Percentiles rank a stretch among this genome's conserved stretches.
phyloP scores from a whole-genome alignment of 1,284 basidiomycete species.

The Tremellales sp. region DNA sequence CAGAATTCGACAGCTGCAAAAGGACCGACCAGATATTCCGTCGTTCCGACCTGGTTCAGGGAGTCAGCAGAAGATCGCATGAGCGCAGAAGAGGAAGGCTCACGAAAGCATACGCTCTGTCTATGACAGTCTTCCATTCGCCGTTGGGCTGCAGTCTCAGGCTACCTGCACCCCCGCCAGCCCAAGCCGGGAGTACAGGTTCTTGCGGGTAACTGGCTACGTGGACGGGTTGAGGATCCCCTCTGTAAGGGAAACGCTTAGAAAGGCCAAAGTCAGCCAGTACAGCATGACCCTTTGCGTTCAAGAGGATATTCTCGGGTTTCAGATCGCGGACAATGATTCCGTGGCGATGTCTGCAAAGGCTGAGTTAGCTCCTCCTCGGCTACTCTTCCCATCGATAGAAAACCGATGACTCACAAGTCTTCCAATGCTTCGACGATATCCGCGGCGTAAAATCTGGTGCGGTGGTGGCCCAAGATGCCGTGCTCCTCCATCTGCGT shows the following conservation, averaged over 20 bases:
- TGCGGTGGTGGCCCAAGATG: conserved; percentile 81
- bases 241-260: conserved; percentile 39
- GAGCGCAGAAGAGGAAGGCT: conserved; percentile 5
- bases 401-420: conserved; percentile 49
- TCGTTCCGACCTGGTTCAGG: conserved; percentile 60
- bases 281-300: conserved; percentile 87
- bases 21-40: conserved; percentile 73
- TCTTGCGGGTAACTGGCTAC: conserved; percentile 25
- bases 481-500: conserved; percentile 95
- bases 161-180: conserved; percentile 28
- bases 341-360: conserved; percentile 46
- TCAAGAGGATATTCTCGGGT: conserved; percentile 87
- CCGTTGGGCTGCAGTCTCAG: conserved; percentile 15
- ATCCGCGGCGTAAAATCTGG: conserved; percentile 92
- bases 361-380: no score
- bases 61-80: not conserved
- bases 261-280: conserved; percentile 84
- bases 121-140: conserved; percentile 17
- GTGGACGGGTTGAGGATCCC: conserved; percentile 35
- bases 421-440: conserved; percentile 93
- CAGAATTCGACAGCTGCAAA: not conserved
- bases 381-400: not conserved
- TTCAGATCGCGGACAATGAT: conserved; percentile 52
- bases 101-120: conserved; percentile 32
- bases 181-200: conserved; percentile 25